Evolutionary conservation across 495 filamentous ascomycete species (phyloP), one percentile per base, ranked within the genome.

Genomic region (Trichoderma reesei): DNA sequence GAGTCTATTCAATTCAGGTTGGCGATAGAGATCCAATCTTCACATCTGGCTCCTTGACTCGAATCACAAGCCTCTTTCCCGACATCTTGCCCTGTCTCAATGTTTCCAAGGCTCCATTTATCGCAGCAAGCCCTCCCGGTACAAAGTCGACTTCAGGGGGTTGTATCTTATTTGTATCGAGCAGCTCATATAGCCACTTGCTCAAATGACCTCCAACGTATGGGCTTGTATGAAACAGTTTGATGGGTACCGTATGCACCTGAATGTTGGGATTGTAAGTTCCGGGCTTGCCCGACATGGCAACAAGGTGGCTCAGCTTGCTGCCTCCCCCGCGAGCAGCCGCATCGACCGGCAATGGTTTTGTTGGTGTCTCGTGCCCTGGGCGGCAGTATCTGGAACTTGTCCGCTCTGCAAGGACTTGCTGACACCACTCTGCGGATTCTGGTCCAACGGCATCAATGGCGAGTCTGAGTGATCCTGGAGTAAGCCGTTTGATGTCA

Each of bases 231-330:
- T 90, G 87, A 67, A 88, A 90, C 33, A 87, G 65, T 71, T 89
- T 90, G 61, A 90, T 87, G 0, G 86, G 87, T 26, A 89, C 83
- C 5, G 77, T 84, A 64, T 90, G 86, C 34, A 71, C 72, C 60
- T 68, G 11, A 18, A 87, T 77, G 10, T 79, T 76, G 0, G 74
- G 65, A 3, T 75, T 66, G 11, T 68, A 66, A 60, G 76, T 74
- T 67, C 86, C 85, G 0, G 87, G 87, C 16, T 86, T 64, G 0
- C 86, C 87, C 5, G 83, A 85, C 37, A 89, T 67, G 0, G 86
- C 86, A 5, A 89, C 77, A 5, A 90, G 74, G 73, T 90, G 86
- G 26, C 71, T 69, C 34, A 60, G 56, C n/a, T 51, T 48, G 34
- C 26, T 26, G n/a, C 63, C 73, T n/a, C 67, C 68, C 31, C 56